Base-by-base conservation (phyloP, 2,329 filamentous ascomycete genomes). In the Chaetomium sp. region DNA sequence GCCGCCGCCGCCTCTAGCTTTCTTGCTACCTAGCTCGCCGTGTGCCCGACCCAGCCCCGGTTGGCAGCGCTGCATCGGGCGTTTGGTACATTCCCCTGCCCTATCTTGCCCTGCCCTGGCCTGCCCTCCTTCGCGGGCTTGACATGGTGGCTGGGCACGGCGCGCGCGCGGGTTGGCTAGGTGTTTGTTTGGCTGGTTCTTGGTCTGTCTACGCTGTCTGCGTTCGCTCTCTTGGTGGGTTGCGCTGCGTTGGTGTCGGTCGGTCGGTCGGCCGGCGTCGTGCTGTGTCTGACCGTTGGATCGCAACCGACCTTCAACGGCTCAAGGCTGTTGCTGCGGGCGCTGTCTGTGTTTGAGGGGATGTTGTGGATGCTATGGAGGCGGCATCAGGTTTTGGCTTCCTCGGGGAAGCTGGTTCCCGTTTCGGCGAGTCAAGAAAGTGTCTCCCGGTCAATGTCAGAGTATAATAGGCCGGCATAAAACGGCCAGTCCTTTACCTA, bases 61-160 rank as follows among this genome's bases (percentile, higher is more conserved):
- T 58, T 58, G 29, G 7, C 42, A 58, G 42, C 23, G 56, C 45
- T 23, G 12, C 57, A 33, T 29, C 55, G 47, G 12, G 33, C 35
- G 35, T 38, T 13, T 13, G 35, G 13, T 38, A 12, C 35, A 13
- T 4, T 38, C 5, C 35, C 13, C 35, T 19, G 3, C 27, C 27
- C 27, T 29, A 29, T 29, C 6, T 6, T 29, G 27, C 27, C 27
- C 27, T 29, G 27, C 27, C 27, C 27, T 29, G 27, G 27, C 27
- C 27, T 29, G 27, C 27, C 27, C 27, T 19, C 13, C 35, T 38
- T 13, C 13, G 0, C 19, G 1, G 35, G 35, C 35, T 16, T 19
- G 33, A 12, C 12, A 38, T 38, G 35, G 35, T 19, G 13, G 35
- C 13, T 5, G 42, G 42, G 42, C 38, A 47, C 16, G 19, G 42